Evolutionary conservation across 2,329 filamentous ascomycete genomes (phyloP).

Genomic region (Mariannaea sp.): DNA sequence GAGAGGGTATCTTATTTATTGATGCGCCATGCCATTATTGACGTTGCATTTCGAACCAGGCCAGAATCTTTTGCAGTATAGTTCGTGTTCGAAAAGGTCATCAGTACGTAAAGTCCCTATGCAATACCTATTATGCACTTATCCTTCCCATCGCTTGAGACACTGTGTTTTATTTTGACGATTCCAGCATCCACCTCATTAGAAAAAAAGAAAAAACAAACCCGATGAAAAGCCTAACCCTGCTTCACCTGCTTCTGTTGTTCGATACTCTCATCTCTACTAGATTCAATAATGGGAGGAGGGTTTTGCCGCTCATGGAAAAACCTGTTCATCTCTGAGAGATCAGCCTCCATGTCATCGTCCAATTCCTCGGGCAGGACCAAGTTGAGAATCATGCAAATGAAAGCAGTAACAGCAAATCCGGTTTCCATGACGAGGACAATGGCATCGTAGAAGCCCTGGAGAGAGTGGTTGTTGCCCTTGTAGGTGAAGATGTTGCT

Average conservation of each 20-base stretch:
- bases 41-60: neutral
- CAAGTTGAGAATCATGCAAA: slow-evolving; percentile 76
- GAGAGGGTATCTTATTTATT: slow-evolving; percentile 11
- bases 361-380: slow-evolving; percentile 76
- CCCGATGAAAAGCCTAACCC: neutral
- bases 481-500: slow-evolving; percentile 72
- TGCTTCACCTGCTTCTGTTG: slow-evolving; percentile 16
- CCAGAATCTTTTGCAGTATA: neutral
- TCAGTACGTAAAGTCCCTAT: too few species aligned
- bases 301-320: slow-evolving; percentile 21
- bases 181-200: too few species aligned
- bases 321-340: slow-evolving; percentile 26
- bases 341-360: slow-evolving; percentile 48
- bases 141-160: slow-evolving; percentile 7
- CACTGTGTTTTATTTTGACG: too few species aligned
- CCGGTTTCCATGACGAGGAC: slow-evolving; percentile 75
- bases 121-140: too few species aligned
- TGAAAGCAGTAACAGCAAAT: slow-evolving; percentile 74
- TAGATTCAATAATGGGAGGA: slow-evolving; percentile 14
- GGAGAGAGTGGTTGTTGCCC: slow-evolving; percentile 68
- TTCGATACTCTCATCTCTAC: slow-evolving; percentile 20
- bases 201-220: too few species aligned
- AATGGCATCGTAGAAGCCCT: slow-evolving; percentile 77
- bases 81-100: too few species aligned
- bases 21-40: neutral